These are phyloP conservation scores for Penicillium sp. DNA, from an alignment of 2,329 filamentous ascomycete genomes.

Conservation along the genomic window DNA sequence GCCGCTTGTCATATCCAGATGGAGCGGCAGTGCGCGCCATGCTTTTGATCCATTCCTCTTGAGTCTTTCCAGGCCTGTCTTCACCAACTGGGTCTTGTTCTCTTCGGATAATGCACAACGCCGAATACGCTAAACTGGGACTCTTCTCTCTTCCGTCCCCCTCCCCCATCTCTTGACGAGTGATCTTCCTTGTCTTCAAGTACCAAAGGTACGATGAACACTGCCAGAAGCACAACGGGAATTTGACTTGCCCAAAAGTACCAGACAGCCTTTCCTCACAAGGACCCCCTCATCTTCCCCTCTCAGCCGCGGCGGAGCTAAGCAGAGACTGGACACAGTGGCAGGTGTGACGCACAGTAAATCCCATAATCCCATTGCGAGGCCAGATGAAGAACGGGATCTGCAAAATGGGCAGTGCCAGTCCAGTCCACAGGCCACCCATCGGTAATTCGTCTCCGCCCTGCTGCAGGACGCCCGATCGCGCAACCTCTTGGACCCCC, in stretches of 20 bases:
- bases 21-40: conserved; percentile 16
- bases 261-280: not conserved
- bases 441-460: conserved; percentile 11
- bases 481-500: conserved; percentile 4
- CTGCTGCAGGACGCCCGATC: conserved; percentile 16
- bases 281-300: not conserved
- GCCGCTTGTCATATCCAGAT: conserved; percentile 22
- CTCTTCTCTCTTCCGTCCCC: not conserved
- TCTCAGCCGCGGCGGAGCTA: conserved; percentile 16
- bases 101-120: not conserved
- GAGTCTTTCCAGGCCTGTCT: not conserved
- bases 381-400: conserved; percentile 14
- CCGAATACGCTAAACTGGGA: no score
- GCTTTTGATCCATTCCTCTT: not conserved
- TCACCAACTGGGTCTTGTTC: not conserved
- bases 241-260: conserved; percentile 10
- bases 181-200: not conserved
- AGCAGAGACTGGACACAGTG: conserved; percentile 7
- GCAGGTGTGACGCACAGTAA: conserved; percentile 17
- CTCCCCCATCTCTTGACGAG: not conserved
- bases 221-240: conserved; percentile 3
- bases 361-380: conserved; percentile 14
- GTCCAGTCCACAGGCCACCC: not conserved
- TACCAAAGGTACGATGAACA: not conserved
- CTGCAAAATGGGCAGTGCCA: conserved; percentile 9